Base-by-base conservation (phyloP, 345 rosid genomes). In the Syzygium oleosum region DNA sequence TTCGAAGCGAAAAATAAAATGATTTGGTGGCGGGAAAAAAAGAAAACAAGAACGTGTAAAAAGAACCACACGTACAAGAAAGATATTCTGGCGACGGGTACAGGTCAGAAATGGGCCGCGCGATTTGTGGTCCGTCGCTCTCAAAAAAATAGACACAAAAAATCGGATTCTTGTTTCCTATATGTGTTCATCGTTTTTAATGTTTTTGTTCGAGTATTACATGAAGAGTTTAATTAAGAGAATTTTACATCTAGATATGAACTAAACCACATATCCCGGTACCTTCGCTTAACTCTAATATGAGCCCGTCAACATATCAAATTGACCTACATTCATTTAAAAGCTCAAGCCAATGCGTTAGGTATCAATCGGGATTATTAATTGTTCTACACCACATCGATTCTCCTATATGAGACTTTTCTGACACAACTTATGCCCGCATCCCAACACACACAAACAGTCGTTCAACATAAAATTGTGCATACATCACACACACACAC, bases 251-350 rank as follows among this genome's bases (percentile, higher is more conserved):
- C 22, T 31, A 16, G 6, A 65, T 7, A 31, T 31, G 46, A 68
- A 21, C 12, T 9, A 2, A 68, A 34, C 7, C 23, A 68, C 43
- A 8, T 19, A 68, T 34, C 46, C 14, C 1, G 0, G 17, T 65
- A 21, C 12, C 77, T 31, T 65, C 11, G 4, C 1, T 65, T 7
- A 31, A 9, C 43, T 65, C 41, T n/a, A 34, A 68, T 68, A 3
- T 0, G 4, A 68, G 1, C 79, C 3, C 1, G 0, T 68, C 2
- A 68, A 17, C 3, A 9, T 16, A 34, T 68, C 3, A 9, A 9
- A 9, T 68, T 3, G 11, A 16, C 12, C 31, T 8, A 65, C 5
- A 2, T 31, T 34, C 19, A 17, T 12, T 68, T 5, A 68, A 68
- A 68, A 31, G 9, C 9, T 68, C 23, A 34, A 68, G 2, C 6